Evolutionary conservation across 495 filamentous ascomycete species (phyloP).

Genomic region (Neurospora africana): DNA sequence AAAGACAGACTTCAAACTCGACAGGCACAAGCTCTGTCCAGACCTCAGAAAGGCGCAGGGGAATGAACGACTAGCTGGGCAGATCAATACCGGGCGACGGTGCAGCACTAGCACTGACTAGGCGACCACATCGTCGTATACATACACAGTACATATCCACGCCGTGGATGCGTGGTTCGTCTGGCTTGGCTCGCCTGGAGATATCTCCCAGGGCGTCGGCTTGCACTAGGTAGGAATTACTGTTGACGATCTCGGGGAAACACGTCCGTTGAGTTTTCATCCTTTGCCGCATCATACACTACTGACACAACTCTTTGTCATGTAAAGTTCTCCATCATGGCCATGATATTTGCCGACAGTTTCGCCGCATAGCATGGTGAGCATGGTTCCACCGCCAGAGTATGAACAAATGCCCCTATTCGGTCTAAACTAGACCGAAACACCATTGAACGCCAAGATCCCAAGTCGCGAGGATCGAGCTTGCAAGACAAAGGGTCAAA

Average conservation of each 20-base stretch:
- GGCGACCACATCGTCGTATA: background rate
- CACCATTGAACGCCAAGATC: background rate
- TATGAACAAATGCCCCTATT: background rate
- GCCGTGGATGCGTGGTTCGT: background rate
- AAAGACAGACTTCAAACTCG: background rate
- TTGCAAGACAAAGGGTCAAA: background rate
- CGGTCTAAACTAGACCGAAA: background rate
- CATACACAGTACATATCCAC: background rate
- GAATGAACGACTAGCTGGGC: background rate
- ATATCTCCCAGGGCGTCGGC: background rate
- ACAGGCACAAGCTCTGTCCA: background rate
- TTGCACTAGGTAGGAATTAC: background rate
- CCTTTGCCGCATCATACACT: background rate
- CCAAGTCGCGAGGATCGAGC: background rate
- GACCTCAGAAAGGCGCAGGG: background rate
- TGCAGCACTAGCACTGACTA: background rate
- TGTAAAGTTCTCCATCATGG: background rate
- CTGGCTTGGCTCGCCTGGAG: background rate
- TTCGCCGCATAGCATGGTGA: background rate
- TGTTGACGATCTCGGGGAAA: background rate
- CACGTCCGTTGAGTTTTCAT: background rate
- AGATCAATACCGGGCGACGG: background rate
- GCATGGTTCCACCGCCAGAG: background rate
- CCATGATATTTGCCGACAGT: background rate
- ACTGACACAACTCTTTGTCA: no score